Evolutionary conservation across 176 grass and related monocot genomes (phyloP), one percentile per base, ranked within the genome.

Genomic region (Paspalum vaginatum): DNA sequence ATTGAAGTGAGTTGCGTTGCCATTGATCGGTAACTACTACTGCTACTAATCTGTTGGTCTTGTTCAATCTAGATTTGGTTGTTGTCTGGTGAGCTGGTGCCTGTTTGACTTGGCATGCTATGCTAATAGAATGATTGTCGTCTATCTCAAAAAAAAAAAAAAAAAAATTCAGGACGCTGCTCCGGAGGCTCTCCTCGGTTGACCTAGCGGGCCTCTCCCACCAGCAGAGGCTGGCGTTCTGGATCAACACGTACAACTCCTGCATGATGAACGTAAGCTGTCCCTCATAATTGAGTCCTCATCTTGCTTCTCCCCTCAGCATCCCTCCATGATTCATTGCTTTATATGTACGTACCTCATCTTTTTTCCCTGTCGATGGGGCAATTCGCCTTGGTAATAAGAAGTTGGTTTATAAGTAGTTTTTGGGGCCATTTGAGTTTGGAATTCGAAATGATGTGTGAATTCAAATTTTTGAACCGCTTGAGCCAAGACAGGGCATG

Each of bases 211-310:
- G 71, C 42, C 84, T 97, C 64, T 87, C 86, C 24, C 89, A 93
- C 79, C 88, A 89, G 70, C 91, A 91, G 74, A 91, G 80, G 71
- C 57, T 97, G 59, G 93, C 90, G 47, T 97, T 93, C 77, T 97
- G 91, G 91, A 94, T 94, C 80, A 97, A 94, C 84, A 90, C 86
- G 81, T 97, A 91, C 79, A 90, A 90, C 75, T 86, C 85, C 52
- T 91, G 94, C 89, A 97, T 94, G 84, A 91, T 94, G 94, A 94
- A 90, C 75, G 91, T 91, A 91, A 88, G 94, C 75, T 65, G 70
- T 81, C 83, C n/a, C 82, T 62, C 38, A 60, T 82, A 78, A 74
- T 63, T 86, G 77, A 66, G 48, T 6, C 77, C 49, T 59, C 69
- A 26, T 66, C 54, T 68, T 59, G 69, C 50, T 78, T 72, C 57